A percentile compares a stretch with the other conserved stretches of the same genome.
Conservation (phyloP, 106 monocot genomes). For the Dendrobium catenatum region DNA sequence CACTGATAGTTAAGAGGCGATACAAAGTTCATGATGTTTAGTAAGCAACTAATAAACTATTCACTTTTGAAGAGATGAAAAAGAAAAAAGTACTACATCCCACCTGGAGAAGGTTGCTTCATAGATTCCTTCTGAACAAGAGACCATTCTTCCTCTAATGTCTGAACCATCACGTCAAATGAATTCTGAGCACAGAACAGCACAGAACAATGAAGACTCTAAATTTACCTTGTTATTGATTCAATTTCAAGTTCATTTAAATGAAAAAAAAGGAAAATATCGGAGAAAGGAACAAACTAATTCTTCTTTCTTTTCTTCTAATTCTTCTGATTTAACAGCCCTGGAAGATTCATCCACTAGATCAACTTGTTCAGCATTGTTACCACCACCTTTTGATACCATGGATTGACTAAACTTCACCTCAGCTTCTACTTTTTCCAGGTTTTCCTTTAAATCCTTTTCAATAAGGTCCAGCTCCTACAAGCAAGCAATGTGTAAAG, state of each 20-base stretch:
- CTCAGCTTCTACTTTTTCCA: conserved; percentile 34
- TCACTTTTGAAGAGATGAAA: not conserved
- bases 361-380: conserved; percentile 19
- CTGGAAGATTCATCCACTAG: conserved; percentile 17
- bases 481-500: conserved; percentile 8
- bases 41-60: not conserved
- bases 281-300: conserved; percentile 29
- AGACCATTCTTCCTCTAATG: conserved; percentile 52
- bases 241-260: not conserved
- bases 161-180: conserved; percentile 46
- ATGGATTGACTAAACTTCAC: conserved; percentile 23
- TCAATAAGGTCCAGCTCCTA: conserved; percentile 55
- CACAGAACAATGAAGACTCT: conserved; percentile 6
- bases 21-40: not conserved
- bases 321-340: conserved; percentile 28
- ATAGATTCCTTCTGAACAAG: conserved; percentile 47
- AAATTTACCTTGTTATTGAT: not conserved
- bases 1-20: not conserved
- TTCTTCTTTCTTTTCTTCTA: conserved; percentile 65
- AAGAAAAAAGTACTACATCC: not conserved
- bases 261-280: not conserved
- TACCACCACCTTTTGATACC: conserved; percentile 14
- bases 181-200: conserved; percentile 24
- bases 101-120: conserved; percentile 65
- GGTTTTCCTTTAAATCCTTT: conserved; percentile 26